Base-by-base conservation (phyloP, 768 basidiomycete species). In the Lactarius vividus region DNA sequence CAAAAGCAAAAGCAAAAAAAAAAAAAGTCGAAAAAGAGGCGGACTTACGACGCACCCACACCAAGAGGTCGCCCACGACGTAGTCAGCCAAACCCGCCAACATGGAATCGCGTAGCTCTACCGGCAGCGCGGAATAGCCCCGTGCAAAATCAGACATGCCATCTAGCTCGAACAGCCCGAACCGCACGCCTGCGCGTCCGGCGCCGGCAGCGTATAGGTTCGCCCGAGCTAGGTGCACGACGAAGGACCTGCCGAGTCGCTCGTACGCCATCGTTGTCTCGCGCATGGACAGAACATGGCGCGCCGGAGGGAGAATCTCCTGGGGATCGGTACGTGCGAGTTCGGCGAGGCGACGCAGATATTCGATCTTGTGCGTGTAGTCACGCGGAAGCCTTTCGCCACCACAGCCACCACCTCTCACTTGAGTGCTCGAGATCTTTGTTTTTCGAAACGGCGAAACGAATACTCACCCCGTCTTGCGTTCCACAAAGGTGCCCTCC, bases 401-500 rank as follows among this genome's bases (percentile, higher is more conserved):
- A 13, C 44, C 44, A n/a, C n/a, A n/a, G n/a, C n/a, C n/a, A n/a
- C 44, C 46, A 23, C 26, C 49, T 23, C 13, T 52, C 26, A 3
- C 5, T 26, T 52, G 23, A 52, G 49, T 26, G 26, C 26, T 13
- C 13, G 49, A 13, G 13, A 52, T 52, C 23, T 26, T 10, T 52
- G 35, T 37, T 5, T 11, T 40, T 40, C 16, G 16, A 26, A 61
- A 42, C 3, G 44, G 23, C 18, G 18, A 52, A 61, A 52, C 29
- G 10, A 31, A 55, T 20, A 55, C 49, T 20, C 52, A 62, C 61
- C 61, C 37, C 3, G 61, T 33, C 33, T 62, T 52, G 23, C 40
- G 42, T 26, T 62, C 61, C 7, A 54, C 52, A 16, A 62, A 62
- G 18, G 61, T 53, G 26, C 61, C 61, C 20, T 53, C 61, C 61